Base-by-base conservation (phyloP, 2,329 filamentous ascomycete genomes). In the Penicillium sp. region DNA sequence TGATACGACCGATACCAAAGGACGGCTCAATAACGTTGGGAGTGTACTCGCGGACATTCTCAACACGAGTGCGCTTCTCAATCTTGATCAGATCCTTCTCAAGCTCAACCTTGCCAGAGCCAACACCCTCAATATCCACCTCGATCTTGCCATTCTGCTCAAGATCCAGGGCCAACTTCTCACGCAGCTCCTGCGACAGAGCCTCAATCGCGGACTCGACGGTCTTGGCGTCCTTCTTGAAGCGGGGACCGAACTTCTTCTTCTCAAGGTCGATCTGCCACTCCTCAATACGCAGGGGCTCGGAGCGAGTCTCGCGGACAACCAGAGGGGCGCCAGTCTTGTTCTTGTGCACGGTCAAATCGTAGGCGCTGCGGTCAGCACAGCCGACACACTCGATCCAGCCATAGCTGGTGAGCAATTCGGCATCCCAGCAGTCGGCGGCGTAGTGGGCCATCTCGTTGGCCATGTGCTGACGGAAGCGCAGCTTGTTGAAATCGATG, bases 381-480 rank as follows among this genome's bases (percentile, higher is more conserved):
- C 95, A 98, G 62, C 95, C 95, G 70, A 98, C 94, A 76, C 94
- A 98, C 82, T 99, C 95, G 63, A 98, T 91, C 95, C 95, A 99
- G 75, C 95, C 95, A 71, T 93, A 93, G 61, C 90, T 93, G 58
- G 91, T 98, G 63, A 90, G 82, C 56, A 99, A 82, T 77, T 99
- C 95, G 14, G 92, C 94, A 77, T 99, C 95, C 95, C 95, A 98
- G 81, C 95, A 99, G 81, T 99, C 95, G 56, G 88, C 85, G 49
- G 95, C 95, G 75, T 99, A 99, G 79, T 99, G 95, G 16, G 95
- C 89, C 89, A 91, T 91, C 74, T 91, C 89, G 69, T 91, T 91
- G 52, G 85, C 85, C 93, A 99, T 97, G 79, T 99, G 95, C 79
- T 99, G 95, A 71, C 95, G 87, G 85, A 98, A 98, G 55, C 95